A percentile compares a stretch with the other conserved stretches of the same genome.
These are phyloP conservation scores for Colletotrichum tamarilloi DNA, from an alignment of 2,329 filamentous ascomycete genomes.

Conservation along the genomic window DNA sequence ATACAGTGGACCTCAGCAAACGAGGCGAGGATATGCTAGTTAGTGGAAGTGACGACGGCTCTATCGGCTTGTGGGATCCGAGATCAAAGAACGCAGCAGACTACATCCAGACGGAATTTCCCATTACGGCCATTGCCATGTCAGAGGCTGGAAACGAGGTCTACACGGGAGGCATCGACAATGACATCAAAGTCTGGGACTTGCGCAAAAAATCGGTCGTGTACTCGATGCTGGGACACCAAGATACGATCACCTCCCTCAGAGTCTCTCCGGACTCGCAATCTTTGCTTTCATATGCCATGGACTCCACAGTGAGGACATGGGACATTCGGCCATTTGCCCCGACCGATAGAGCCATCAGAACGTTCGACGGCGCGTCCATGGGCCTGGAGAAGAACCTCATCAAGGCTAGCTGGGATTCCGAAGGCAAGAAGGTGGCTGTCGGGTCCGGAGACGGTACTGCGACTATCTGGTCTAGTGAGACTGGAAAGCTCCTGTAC, in stretches of 20 bases:
- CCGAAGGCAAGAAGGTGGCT: constrained; percentile 85
- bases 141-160: constrained; percentile 95
- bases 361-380: constrained; percentile 92
- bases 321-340: constrained; percentile 98
- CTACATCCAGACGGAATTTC: constrained; percentile 90
- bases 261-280: constrained; percentile 94
- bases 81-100: constrained; percentile 88
- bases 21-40: constrained; percentile 91
- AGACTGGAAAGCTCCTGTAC: constrained; percentile 90
- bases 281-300: constrained; percentile 88
- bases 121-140: constrained; percentile 90
- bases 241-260: constrained; percentile 91
- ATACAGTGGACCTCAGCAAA: constrained; percentile 87
- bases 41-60: constrained; percentile 93
- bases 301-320: constrained; percentile 92
- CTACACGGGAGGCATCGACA: constrained; percentile 94
- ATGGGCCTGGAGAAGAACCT: constrained; percentile 92
- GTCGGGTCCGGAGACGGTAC: constrained; percentile 91
- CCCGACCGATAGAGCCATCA: constrained; percentile 84
- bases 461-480: constrained; percentile 89
- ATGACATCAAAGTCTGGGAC: constrained; percentile 98
- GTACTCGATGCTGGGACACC: constrained; percentile 90
- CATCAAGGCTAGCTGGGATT: constrained; percentile 89
- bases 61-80: constrained; percentile 95
- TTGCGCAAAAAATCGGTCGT: constrained; percentile 89